Base-by-base conservation (phyloP, 257 asterid genomes). In the Apocynum venetum region DNA sequence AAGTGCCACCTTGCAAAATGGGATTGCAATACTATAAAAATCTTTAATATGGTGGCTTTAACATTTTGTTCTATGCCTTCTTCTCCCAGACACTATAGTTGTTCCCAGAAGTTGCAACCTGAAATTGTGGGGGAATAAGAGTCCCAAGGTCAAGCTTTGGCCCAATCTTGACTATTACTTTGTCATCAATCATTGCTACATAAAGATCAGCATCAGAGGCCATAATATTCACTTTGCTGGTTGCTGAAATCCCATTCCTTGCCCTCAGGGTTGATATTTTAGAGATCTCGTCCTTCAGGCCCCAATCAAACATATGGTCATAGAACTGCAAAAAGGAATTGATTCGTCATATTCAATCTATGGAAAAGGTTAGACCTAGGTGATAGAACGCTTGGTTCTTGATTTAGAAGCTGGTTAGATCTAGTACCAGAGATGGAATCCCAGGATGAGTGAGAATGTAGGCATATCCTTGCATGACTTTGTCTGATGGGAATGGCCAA, bases 391-490 rank as follows among this genome's bases (percentile, higher is more conserved):
- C 17, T 4, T 5, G 20, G 35, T 72, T 38, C 47, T 25, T 51
- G 60, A 10, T 20, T 47, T 48, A 49, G 25, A 25, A 48, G 10
- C 7, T n/a, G 14, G 51, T 20, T 71, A 47, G 25, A 4, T 49
- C 31, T 71, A 47, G 56, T 65, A 92, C 98, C 88, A 92, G 81
- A 0, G 90, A 83, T 25, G 97, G 97, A 63, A 78, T 83, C 31
- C 98, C 97, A 11, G 98, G 96, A 72, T 94, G 98, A 2, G 97
- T 89, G 41, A 94, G 96, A 44, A 94, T 94, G 55, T 94, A 94
- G 31, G 92, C 98, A 63, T 94, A 94, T 78, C 98, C 98, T 20
- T 72, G 88, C 70, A 82, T 78, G 67, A 94, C 93, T 79, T 91
- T 92, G 51, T 94, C 96, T 0, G 84, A 72, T 3, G 97, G 98